A percentile compares a stretch with the other conserved stretches of the same genome.
phyloP scores from a whole-genome alignment of 805 yeast genomes.

The Ogataea nitratoaversa region DNA sequence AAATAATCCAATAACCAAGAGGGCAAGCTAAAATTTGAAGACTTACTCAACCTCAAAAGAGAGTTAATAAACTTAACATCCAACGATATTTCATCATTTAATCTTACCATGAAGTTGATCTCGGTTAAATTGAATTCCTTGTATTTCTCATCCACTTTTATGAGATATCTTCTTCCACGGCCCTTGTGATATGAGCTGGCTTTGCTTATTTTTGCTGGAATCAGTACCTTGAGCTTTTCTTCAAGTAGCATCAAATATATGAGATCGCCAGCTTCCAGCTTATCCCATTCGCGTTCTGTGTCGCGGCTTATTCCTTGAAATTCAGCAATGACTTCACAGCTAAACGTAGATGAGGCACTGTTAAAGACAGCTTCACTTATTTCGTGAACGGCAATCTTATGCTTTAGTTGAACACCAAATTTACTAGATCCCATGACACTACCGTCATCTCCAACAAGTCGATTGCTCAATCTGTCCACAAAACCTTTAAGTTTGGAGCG shows the following conservation, averaged over 20 bases:
- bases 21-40: constrained; percentile 20
- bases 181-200: not conserved
- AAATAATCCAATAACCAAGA: constrained; percentile 32
- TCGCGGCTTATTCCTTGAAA: constrained; percentile 8
- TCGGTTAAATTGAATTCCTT: not conserved
- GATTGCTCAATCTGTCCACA: not conserved
- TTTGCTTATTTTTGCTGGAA: constrained; percentile 4
- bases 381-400: constrained; percentile 2
- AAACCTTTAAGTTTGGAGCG: not conserved
- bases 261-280: constrained; percentile 1
- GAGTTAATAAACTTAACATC: not conserved
- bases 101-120: constrained; percentile 3
- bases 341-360: not conserved
- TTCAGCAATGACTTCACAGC: constrained; percentile 5
- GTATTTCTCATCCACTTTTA: constrained; percentile 1
- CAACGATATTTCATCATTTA: not conserved
- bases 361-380: not conserved
- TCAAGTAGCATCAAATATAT: constrained; percentile 1
- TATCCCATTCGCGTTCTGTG: constrained; percentile 9
- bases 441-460: constrained; percentile 2
- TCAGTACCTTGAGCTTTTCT: not conserved
- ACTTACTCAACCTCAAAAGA: not conserved
- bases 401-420: constrained; percentile 5
- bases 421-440: constrained; percentile 9
- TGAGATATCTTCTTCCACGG: constrained; percentile 2